phyloP scores from a whole-genome alignment of 805 yeast species.

The Zygosaccharomyces bailii region DNA sequence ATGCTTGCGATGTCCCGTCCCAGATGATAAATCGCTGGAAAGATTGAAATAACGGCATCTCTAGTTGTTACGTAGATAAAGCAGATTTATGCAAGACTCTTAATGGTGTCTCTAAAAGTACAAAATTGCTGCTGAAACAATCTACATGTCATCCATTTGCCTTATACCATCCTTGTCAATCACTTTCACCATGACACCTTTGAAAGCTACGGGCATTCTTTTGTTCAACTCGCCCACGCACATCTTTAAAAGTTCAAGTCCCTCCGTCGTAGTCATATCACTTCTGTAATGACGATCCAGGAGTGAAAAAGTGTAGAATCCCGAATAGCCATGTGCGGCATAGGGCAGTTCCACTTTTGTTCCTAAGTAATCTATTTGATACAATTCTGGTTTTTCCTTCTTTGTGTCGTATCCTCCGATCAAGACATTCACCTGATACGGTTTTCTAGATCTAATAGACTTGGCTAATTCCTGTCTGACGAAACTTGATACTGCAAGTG shows the following conservation, averaged over 20 bases:
- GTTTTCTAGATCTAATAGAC: conserved; percentile 88
- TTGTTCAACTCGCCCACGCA: conserved; percentile 76
- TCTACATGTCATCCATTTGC: conserved; percentile 35
- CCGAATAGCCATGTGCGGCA: conserved; percentile 99
- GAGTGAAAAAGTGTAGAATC: conserved; percentile 85
- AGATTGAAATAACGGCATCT: conserved; percentile 2
- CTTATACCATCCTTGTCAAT: conserved; percentile 62
- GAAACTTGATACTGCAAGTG: conserved; percentile 83
- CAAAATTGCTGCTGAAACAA: not conserved
- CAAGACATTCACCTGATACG: conserved; percentile 89
- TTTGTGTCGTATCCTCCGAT: conserved; percentile 76
- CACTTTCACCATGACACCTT: conserved; percentile 71
- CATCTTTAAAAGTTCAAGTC: conserved; percentile 63
- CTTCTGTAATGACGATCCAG: conserved; percentile 85
- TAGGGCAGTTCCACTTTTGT: conserved; percentile 88
- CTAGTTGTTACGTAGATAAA: not conserved
- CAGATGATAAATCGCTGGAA: conserved; percentile 1
- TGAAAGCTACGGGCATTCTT: conserved; percentile 79
- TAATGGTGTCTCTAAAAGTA: not conserved
- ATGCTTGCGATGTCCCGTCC: conserved; percentile 1
- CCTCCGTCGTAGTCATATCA: conserved; percentile 73
- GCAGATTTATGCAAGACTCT: too few species aligned
- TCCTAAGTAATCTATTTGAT: conserved; percentile 93
- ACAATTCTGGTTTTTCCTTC: conserved; percentile 58
- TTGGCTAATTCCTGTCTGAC: conserved; percentile 85